Base-by-base conservation (phyloP, 345 rosid species). In the Xanthoceras sorbifolium region DNA sequence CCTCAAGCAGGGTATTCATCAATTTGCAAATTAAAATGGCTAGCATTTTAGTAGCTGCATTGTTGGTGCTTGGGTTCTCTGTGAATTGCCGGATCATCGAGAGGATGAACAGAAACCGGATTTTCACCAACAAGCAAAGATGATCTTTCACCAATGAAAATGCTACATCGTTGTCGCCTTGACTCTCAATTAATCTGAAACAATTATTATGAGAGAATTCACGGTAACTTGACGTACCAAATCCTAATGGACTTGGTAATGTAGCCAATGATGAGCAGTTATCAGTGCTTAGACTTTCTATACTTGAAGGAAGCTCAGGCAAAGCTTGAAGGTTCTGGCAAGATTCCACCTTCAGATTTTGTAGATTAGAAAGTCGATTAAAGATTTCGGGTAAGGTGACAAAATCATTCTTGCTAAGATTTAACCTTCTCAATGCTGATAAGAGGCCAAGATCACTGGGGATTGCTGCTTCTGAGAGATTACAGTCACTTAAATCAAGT, bases 241-340 rank as follows among this genome's bases (percentile, higher is more conserved):
- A 71, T 2, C 44, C 69, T 4, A 29, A 64, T 18, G 70, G 29
- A 29, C n/a, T 11, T 62, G 60, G 12, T 6, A 74, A 40, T 14
- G 52, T 52, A 34, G 40, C 46, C 54, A 76, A 25, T 8, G 78
- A 67, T 11, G 55, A 54, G 54, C 78, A 67, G 28, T 42, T 42
- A 25, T 34, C 12, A 8, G 59, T 29, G 23, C 40, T 25, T 52
- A 76, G 22, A 9, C 28, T 9, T 22, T 23, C 1, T 5, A 76
- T 36, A 12, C 57, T 76, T 54, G 76, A 46, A 3, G 80, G 80
- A 71, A 77, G 75, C 11, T 72, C 55, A 5, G 76, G 68, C 14
- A 77, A 15, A 10, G 80, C 46, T 64, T 31, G 64, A 60, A 77
- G 80, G 44, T 29, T 69, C 69, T 69, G 52, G 75, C 80, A 69